Conservation (phyloP, 768 basidiomycete species). For the Tricholoma bakamatsutake region DNA sequence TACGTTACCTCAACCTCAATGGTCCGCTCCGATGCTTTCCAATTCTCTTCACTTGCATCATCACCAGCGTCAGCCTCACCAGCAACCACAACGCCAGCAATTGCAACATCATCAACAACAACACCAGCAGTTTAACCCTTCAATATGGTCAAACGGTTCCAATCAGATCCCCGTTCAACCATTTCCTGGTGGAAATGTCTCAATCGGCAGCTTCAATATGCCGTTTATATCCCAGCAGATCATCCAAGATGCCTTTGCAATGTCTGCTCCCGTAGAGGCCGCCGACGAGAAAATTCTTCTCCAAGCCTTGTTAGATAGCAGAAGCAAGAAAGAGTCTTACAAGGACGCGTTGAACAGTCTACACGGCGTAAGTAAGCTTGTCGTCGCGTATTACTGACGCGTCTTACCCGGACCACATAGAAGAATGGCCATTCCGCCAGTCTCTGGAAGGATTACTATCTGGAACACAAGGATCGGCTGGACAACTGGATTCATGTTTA, state of each 20-base stretch:
- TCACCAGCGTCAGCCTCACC: conserved; percentile 21
- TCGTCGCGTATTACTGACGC: conserved; percentile 6
- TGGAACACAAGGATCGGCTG: conserved; percentile 60
- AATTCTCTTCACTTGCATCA: conserved; percentile 13
- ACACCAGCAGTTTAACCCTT: conserved; percentile 27
- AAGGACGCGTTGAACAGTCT: conserved; percentile 62
- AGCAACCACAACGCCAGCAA: conserved; percentile 16
- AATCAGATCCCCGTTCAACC: conserved; percentile 27
- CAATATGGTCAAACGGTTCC: conserved; percentile 20
- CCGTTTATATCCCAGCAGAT: conserved; percentile 46
- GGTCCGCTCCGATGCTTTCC: background rate
- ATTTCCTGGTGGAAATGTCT: conserved; percentile 25
- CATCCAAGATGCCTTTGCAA: conserved; percentile 48
- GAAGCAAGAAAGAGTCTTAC: conserved; percentile 42
- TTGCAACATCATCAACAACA: conserved; percentile 26
- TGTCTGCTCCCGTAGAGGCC: conserved; percentile 47
- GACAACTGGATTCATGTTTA: conserved; percentile 40
- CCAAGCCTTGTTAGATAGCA: conserved; percentile 37
- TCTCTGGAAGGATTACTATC: conserved; percentile 78
- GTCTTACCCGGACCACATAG: conserved; percentile 23
- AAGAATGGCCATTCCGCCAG: conserved; percentile 48
- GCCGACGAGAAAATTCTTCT: conserved; percentile 59
- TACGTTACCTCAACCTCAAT: background rate
- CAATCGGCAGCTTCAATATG: conserved; percentile 29
- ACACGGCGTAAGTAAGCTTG: conserved; percentile 46